A percentile compares a stretch with the other conserved stretches of the same genome.
phyloP scores from a whole-genome alignment of 1,139 yeast species.

The Candida neerlandica region DNA sequence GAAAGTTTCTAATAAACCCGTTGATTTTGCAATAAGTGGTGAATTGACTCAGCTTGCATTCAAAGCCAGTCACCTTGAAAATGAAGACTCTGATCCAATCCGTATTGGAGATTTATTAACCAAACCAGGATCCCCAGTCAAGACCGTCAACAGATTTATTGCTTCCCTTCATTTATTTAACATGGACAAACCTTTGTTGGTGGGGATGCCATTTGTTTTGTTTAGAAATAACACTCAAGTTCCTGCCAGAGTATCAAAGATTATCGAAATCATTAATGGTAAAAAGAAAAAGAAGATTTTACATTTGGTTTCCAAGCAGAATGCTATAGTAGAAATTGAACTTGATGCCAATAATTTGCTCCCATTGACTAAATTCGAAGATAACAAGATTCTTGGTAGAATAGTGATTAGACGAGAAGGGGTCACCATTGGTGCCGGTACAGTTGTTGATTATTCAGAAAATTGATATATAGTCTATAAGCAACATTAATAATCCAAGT shows the following conservation, averaged over 20 bases:
- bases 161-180: slow-evolving; percentile 70
- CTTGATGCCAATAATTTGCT: slow-evolving; percentile 54
- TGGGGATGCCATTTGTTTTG: slow-evolving; percentile 80
- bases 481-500: slow-evolving; percentile 62
- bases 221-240: slow-evolving; percentile 81
- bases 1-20: slow-evolving; percentile 26
- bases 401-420: slow-evolving; percentile 88
- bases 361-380: slow-evolving; percentile 63
- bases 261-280: slow-evolving; percentile 47
- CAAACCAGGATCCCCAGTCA: slow-evolving; percentile 47
- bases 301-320: slow-evolving; percentile 73
- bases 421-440: slow-evolving; percentile 85
- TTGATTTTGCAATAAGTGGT: slow-evolving; percentile 62
- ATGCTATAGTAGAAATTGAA: slow-evolving; percentile 72
- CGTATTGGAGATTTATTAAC: slow-evolving; percentile 74
- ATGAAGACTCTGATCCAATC: slow-evolving; percentile 53
- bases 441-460: slow-evolving; percentile 33
- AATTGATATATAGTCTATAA: slow-evolving; percentile 59
- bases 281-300: slow-evolving; percentile 52
- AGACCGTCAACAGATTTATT: slow-evolving; percentile 52
- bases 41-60: slow-evolving; percentile 67
- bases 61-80: slow-evolving; percentile 42
- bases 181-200: slow-evolving; percentile 70
- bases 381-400: slow-evolving; percentile 72
- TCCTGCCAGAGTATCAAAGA: slow-evolving; percentile 68